Base-by-base conservation (phyloP, 345 rosid genomes). In the Bruguiera gymnorhiza region DNA sequence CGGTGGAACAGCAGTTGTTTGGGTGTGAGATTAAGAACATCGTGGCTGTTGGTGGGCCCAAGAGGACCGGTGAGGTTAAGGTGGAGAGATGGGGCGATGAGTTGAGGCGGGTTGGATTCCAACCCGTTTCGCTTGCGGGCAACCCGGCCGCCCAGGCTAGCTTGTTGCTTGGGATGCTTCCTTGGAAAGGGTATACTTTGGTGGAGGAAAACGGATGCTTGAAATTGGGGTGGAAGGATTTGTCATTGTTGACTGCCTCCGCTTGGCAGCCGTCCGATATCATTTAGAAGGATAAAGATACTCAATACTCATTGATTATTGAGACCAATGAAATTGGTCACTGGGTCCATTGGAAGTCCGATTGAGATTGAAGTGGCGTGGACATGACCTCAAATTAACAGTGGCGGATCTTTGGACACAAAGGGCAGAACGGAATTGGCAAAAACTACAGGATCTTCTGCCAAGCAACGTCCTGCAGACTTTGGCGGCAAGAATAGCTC, bases 141-240 rank as follows among this genome's bases (percentile, higher is more conserved):
- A 91, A 81, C 89, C 98, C 97, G 77, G 97, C 91, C 0, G 83
- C 89, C 0, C 98, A 94, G 74, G 98, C 98, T 4, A 83, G 89
- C 34, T 80, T 94, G 75, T 74, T 94, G 76, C 80, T 94, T 2
- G 93, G 93, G 10, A 94, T 94, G 97, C 83, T 89, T 65, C 97
- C 98, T 7, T 88, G 98, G 96, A 89, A 88, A 75, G 98, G 98
- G 2, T 94, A 94, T 21, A 89, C 96, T 3, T 71, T 94, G 68
- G 91, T 88, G 21, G 90, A 94, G 82, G 93, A 94, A 37, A 79
- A 77, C 51, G 97, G 96, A 58, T 81, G 86, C 77, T 75, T 94
- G 75, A 92, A 90, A 30, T 79, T 94, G 46, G 98, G 98, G 5
- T 94, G 98, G 98, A 94, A 94, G 84, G 97, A 94, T 74, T 81